Evolutionary conservation across 1,284 basidiomycete genomes (phyloP), one percentile per base, ranked within the genome.

Genomic region (Ganoderma leucocontextum): DNA sequence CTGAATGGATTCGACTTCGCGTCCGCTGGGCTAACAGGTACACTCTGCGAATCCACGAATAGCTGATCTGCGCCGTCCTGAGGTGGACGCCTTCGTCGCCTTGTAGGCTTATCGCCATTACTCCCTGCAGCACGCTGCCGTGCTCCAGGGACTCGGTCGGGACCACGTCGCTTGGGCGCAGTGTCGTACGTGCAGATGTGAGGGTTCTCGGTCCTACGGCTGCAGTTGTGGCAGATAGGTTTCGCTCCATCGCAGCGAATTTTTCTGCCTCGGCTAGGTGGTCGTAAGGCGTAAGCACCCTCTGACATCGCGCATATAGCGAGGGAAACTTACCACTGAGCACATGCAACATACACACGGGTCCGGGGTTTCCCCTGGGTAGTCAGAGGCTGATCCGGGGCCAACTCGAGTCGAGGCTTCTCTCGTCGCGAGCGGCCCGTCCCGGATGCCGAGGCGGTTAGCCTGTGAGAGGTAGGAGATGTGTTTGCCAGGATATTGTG

Each of bases 221-320:
- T 78, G 75, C 92, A 94, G 75, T 92, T 93, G 75, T 90, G 85
- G 75, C 92, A 94, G 15, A 83, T 75, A 10, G 92, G 93, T 72
- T 90, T 92, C 17, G 89, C 88, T 63, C 93, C 93, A 77, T 94
- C 92, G 76, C 92, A 94, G 15, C 92, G 89, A 72, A 92, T 93
- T 78, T 94, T 94, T 39, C 92, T 86, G 36, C 83, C 85, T 41
- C 92, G 91, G 76, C 92, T 94, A 72, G n/a, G 73, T 58, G 69
- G 63, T 52, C 42, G 49, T 36, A 65, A 41, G 64, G 59, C 49
- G 65, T 61, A 36, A 66, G 52, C 62, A 38, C 13, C 25, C 55
- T 35, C 41, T 25, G 58, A 39, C 17, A 22, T 8, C 25, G 33
- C 33, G 60, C 42, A 15, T 49, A 36, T 9, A 35, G 41, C 17